Evolutionary conservation across 2,329 filamentous ascomycete genomes (phyloP).

Genomic region (Cercospora berteroae): DNA sequence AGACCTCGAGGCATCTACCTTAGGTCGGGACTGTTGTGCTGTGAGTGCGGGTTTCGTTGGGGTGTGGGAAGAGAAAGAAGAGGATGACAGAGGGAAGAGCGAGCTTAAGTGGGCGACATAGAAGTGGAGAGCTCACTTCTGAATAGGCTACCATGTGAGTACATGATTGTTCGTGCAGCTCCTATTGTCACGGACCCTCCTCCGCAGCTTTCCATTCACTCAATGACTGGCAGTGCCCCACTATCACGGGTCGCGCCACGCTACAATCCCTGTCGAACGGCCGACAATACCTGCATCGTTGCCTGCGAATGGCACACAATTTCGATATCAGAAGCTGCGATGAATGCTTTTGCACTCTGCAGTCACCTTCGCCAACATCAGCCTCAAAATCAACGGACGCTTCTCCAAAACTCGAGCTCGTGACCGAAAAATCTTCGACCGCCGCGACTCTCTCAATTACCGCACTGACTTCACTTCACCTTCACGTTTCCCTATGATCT

Average conservation of each 20-base stretch:
- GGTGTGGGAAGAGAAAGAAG: constrained; percentile 13
- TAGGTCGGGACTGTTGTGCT: constrained; percentile 7
- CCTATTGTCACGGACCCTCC: background rate
- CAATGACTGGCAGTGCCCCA: background rate
- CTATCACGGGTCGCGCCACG: background rate
- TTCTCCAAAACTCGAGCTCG: background rate
- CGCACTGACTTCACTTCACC: background rate
- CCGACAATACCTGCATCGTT: background rate
- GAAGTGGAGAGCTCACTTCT: constrained; percentile 1
- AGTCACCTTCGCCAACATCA: background rate
- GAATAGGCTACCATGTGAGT: constrained; percentile 5
- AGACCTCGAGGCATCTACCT: constrained; percentile 1
- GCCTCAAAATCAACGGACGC: background rate
- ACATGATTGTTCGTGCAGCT: background rate
- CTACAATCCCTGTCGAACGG: background rate
- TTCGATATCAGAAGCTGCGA: background rate
- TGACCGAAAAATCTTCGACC: background rate
- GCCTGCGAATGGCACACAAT: background rate
- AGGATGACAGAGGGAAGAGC: background rate
- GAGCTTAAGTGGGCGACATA: background rate
- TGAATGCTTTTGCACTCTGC: background rate
- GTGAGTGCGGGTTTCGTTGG: background rate
- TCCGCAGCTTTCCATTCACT: background rate
- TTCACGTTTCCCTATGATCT: background rate
- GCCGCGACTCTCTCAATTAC: background rate